phyloP scores from a whole-genome alignment of 78 protist genomes.

The Dictyostelium firmibasis region DNA sequence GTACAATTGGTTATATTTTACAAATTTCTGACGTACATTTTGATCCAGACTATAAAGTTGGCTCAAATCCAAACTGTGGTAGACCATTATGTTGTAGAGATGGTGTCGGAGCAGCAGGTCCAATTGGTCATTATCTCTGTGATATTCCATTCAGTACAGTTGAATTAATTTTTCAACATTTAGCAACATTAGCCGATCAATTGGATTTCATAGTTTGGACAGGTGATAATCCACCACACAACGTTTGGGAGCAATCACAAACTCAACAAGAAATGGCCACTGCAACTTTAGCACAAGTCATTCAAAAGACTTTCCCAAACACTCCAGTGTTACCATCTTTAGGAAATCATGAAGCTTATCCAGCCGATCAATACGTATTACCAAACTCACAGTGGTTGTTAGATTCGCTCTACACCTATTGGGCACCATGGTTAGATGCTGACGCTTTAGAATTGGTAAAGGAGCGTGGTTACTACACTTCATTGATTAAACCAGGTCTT shows the following conservation, averaged over 20 bases:
- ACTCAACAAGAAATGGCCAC: slow-evolving; percentile 34
- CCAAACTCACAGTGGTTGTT: slow-evolving; percentile 67
- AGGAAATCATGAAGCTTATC: slow-evolving; percentile 72
- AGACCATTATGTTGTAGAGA: slow-evolving; percentile 66
- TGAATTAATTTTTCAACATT: not conserved
- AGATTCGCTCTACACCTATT: not conserved
- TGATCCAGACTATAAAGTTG: slow-evolving; percentile 42
- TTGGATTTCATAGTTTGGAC: slow-evolving; percentile 42
- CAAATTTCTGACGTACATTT: slow-evolving; percentile 73
- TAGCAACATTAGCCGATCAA: slow-evolving; percentile 11
- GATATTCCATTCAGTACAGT: slow-evolving; percentile 57
- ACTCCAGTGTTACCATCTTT: slow-evolving; percentile 47
- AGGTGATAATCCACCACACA: slow-evolving; percentile 77
- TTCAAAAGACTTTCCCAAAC: slow-evolving; percentile 12
- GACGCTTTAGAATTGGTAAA: slow-evolving; percentile 40
- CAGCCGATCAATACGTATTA: slow-evolving; percentile 44
- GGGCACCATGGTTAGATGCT: slow-evolving; percentile 51
- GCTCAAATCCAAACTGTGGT: slow-evolving; percentile 72
- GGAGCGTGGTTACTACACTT: slow-evolving; percentile 34
- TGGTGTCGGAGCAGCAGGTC: slow-evolving; percentile 72
- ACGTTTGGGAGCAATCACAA: slow-evolving; percentile 39
- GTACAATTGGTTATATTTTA: slow-evolving; percentile 53
- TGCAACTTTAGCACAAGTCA: not conserved
- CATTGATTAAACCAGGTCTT: slow-evolving; percentile 14
- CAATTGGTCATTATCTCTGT: slow-evolving; percentile 36